phyloP scores from a whole-genome alignment of 495 filamentous ascomycete genomes.

The Achaetomiella virescens region DNA sequence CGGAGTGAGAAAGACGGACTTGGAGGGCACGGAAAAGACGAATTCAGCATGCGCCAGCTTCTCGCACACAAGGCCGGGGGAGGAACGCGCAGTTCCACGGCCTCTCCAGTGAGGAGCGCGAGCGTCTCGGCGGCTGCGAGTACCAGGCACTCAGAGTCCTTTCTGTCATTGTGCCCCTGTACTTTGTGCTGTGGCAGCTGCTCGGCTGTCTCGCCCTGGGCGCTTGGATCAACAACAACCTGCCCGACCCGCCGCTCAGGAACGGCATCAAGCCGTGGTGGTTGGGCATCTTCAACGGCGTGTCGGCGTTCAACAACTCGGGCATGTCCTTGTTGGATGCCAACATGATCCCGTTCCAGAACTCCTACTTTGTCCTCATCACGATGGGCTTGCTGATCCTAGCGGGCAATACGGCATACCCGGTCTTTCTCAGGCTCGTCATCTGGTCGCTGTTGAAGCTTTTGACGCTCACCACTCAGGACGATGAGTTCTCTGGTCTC shows the following conservation, averaged over 20 bases:
- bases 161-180: slow-evolving; percentile 62
- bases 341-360: slow-evolving; percentile 72
- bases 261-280: slow-evolving; percentile 65
- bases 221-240: slow-evolving; percentile 59
- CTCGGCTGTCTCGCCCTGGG: slow-evolving; percentile 67
- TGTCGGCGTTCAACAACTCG: slow-evolving; percentile 84
- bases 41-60: slow-evolving; percentile 19
- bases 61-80: slow-evolving; percentile 40
- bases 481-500: slow-evolving; percentile 27
- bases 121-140: slow-evolving; percentile 70
- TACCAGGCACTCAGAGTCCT: slow-evolving; percentile 70
- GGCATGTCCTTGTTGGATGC: slow-evolving; percentile 79
- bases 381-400: slow-evolving; percentile 74
- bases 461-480: slow-evolving; percentile 22
- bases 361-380: slow-evolving; percentile 62
- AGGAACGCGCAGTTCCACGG: slow-evolving; percentile 71
- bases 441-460: slow-evolving; percentile 57
- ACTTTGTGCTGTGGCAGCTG: slow-evolving; percentile 68
- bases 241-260: slow-evolving; percentile 46
- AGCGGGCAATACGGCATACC: slow-evolving; percentile 75
- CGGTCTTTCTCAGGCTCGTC: slow-evolving; percentile 71
- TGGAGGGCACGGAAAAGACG: slow-evolving; percentile 4
- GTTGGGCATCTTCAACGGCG: slow-evolving; percentile 63
- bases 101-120: slow-evolving; percentile 60
- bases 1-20: not conserved